Evolutionary conservation across 179 eudicot genomes (phyloP).

Genomic region (Spinacia oleracea): DNA sequence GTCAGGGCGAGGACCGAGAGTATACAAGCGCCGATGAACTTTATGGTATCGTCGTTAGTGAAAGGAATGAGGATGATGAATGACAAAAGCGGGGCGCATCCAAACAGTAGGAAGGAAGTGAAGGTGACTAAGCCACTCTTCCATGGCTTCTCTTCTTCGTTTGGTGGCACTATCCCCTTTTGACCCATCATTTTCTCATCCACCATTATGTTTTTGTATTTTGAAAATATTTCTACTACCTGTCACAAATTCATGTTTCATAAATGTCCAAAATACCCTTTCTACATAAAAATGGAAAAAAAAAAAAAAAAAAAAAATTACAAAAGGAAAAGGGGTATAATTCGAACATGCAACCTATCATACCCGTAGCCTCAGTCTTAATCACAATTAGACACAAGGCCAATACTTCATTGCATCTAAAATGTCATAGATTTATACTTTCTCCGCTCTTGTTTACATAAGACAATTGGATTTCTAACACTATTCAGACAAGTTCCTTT

Average conservation of each 20-base stretch:
- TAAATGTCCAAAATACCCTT: not conserved
- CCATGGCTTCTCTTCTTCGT: slow-evolving; percentile 62
- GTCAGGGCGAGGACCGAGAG: slow-evolving; percentile 56
- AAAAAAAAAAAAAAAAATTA: too few relatives aligned
- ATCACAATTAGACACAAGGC: too few relatives aligned
- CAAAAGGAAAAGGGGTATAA: too few relatives aligned
- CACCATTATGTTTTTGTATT: slow-evolving; percentile 57
- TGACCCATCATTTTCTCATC: slow-evolving; percentile 51
- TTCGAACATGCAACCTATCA: too few relatives aligned
- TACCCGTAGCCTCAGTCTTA: too few relatives aligned
- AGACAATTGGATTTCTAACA: too few relatives aligned
- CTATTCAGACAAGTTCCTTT: too few relatives aligned
- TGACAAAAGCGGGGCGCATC: slow-evolving; percentile 58
- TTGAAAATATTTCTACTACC: slow-evolving; percentile 64
- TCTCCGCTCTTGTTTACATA: too few relatives aligned
- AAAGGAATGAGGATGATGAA: slow-evolving; percentile 71
- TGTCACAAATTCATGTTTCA: not conserved
- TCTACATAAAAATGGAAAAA: too few relatives aligned
- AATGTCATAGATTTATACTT: too few relatives aligned
- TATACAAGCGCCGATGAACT: slow-evolving; percentile 59
- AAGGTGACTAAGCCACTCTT: slow-evolving; percentile 70
- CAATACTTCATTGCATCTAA: too few relatives aligned
- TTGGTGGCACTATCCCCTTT: slow-evolving; percentile 43
- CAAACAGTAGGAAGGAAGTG: slow-evolving; percentile 50
- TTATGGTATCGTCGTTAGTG: slow-evolving; percentile 45